Conservation (phyloP, 164 flowering plant species). For the Macadamia integrifolia region DNA sequence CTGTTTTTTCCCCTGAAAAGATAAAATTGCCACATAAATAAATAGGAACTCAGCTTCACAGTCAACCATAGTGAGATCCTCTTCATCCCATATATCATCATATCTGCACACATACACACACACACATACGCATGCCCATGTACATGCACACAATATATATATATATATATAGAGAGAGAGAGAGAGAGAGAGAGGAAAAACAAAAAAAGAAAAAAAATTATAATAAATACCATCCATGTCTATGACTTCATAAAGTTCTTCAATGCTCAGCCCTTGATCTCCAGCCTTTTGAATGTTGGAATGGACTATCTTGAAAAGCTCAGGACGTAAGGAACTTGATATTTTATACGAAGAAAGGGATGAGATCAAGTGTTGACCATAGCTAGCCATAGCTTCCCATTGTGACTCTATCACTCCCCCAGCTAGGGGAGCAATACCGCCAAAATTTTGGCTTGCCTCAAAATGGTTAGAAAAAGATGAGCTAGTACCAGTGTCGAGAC, state of each 20-base stretch:
- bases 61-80: no score
- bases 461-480: conserved; percentile 15
- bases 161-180: no score
- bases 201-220: not conserved
- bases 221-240: conserved; percentile 35
- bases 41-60: not conserved
- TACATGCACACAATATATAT: no score
- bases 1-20: conserved; percentile 33
- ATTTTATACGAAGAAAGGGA: conserved; percentile 22
- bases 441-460: conserved; percentile 22
- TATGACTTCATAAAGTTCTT: conserved; percentile 34
- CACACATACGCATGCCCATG: not conserved
- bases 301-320: conserved; percentile 41
- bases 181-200: no score
- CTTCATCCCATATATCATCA: no score
- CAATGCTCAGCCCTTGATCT: conserved; percentile 76
- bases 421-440: conserved; percentile 3
- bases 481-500: conserved; percentile 10
- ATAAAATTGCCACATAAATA: conserved; percentile 8
- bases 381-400: conserved; percentile 68
- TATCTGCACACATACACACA: no score
- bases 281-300: conserved; percentile 68
- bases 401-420: conserved; percentile 25
- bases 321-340: conserved; percentile 28
- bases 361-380: conserved; percentile 31